Conservation (phyloP, 768 basidiomycete genomes). For the Tubosaeta brunneosetosa region DNA sequence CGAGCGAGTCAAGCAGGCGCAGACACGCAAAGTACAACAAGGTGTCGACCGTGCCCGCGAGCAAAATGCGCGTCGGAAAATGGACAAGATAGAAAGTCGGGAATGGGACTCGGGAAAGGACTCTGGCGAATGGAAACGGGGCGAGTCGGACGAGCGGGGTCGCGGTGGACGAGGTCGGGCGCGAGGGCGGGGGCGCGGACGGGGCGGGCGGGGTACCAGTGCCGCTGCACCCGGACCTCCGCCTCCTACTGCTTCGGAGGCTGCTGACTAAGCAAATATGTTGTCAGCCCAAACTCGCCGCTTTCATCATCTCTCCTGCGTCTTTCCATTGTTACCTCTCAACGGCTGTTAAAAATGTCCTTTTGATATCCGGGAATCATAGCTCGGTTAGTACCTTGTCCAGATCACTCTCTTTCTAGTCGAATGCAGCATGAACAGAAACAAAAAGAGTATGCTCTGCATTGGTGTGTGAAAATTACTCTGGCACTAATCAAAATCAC, state of each 20-base stretch:
- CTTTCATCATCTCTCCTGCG: too few relatives aligned
- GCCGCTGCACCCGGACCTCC: neutral
- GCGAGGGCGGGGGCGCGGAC: slow-evolving; percentile 32
- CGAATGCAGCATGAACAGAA: too few relatives aligned
- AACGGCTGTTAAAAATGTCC: too few relatives aligned
- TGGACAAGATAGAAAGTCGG: slow-evolving; percentile 72
- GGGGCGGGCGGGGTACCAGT: slow-evolving; percentile 33
- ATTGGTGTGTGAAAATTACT: too few relatives aligned
- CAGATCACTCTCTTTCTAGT: too few relatives aligned
- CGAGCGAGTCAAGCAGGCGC: slow-evolving; percentile 54
- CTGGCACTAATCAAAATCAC: too few relatives aligned
- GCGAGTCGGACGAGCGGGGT: slow-evolving; percentile 10
- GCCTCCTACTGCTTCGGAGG: neutral
- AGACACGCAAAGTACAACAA: slow-evolving; percentile 63
- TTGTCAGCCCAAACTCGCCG: too few relatives aligned
- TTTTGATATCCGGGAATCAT: too few relatives aligned
- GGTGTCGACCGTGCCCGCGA: slow-evolving; percentile 66
- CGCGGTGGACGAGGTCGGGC: slow-evolving; percentile 27
- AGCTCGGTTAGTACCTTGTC: too few relatives aligned
- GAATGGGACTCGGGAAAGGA: slow-evolving; percentile 85
- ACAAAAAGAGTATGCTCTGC: too few relatives aligned
- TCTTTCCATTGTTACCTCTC: too few relatives aligned
- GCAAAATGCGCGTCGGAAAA: slow-evolving; percentile 73
- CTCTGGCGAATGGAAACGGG: slow-evolving; percentile 13
- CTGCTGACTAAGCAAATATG: neutral